Evolutionary conservation across 768 basidiomycete genomes (phyloP).

Genomic region (Lactifluus volemus): DNA sequence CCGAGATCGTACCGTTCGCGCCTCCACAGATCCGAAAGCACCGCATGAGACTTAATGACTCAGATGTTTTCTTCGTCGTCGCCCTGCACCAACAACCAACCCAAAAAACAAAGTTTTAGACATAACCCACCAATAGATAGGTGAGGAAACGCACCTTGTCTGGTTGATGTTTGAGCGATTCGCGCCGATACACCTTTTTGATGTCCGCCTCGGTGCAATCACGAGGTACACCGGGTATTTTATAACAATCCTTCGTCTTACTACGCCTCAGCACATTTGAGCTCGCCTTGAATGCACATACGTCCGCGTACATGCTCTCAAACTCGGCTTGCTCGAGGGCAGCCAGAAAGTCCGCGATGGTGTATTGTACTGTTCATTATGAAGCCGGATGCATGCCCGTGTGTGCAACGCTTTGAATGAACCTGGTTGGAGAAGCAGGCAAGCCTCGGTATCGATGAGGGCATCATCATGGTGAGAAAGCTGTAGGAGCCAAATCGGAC

Average conservation of each 20-base stretch:
- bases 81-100: constrained; percentile 43
- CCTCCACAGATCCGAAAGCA: constrained; percentile 68
- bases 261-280: constrained; percentile 80
- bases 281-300: constrained; percentile 53
- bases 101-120: too few relatives aligned
- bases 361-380: constrained; percentile 62
- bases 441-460: constrained; percentile 59
- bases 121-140: not conserved
- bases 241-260: constrained; percentile 83
- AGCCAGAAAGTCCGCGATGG: constrained; percentile 69
- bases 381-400: constrained; percentile 69
- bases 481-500: constrained; percentile 28
- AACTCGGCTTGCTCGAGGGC: constrained; percentile 64
- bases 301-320: constrained; percentile 57
- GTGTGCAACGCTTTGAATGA: constrained; percentile 86
- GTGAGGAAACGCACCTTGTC: constrained; percentile 49
- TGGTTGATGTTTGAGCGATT: constrained; percentile 79
- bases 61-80: constrained; percentile 77
- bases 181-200: constrained; percentile 86
- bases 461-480: constrained; percentile 60
- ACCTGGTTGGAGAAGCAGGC: constrained; percentile 49
- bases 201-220: constrained; percentile 66
- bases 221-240: constrained; percentile 56
- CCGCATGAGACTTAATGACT: constrained; percentile 71
- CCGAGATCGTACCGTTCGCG: constrained; percentile 75